Conservation (phyloP, 2,329 filamentous ascomycete genomes). For the Mycosphaerella sp. region DNA sequence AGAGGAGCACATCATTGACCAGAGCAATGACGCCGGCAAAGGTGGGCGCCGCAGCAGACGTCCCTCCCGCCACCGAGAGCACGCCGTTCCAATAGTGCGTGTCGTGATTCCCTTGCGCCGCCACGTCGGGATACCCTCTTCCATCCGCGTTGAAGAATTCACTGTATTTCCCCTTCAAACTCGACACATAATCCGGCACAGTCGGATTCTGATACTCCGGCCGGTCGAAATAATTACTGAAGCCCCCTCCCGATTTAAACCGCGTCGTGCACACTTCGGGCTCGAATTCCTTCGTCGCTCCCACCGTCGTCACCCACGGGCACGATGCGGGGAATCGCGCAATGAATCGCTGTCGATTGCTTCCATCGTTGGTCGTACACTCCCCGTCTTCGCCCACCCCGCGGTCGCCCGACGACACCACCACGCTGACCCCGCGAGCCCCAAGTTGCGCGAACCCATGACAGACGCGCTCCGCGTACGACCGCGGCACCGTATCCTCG, state of each 20-base stretch:
- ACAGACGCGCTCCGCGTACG: conserved; percentile 58
- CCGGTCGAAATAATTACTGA: conserved; percentile 41
- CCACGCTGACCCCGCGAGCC: conserved; percentile 59
- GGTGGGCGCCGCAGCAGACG: conserved; percentile 51
- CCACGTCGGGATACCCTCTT: conserved; percentile 43
- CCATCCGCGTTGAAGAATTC: conserved; percentile 43
- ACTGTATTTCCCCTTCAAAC: conserved; percentile 36
- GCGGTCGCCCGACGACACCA: conserved; percentile 57
- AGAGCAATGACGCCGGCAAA: conserved; percentile 54
- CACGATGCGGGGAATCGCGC: conserved; percentile 44
- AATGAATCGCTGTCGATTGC: conserved; percentile 38
- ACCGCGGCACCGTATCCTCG: conserved; percentile 56
- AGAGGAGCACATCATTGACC: conserved; percentile 56
- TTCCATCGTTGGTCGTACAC: conserved; percentile 44
- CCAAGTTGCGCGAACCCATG: conserved; percentile 57
- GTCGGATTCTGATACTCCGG: conserved; percentile 42
- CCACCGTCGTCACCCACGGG: conserved; percentile 46
- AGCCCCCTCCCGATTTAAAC: conserved; percentile 46
- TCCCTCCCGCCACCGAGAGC: conserved; percentile 40
- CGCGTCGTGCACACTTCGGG: conserved; percentile 48
- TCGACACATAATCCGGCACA: conserved; percentile 38
- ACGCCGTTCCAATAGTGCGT: conserved; percentile 37
- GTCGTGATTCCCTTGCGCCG: conserved; percentile 44
- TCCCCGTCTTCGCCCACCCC: conserved; percentile 48
- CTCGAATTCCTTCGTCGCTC: conserved; percentile 38